Percentiles rank a stretch among this genome's conserved stretches.
These are phyloP conservation scores for Guadua angustifolia DNA, from an alignment of 176 grass and related monocot genomes.

Conservation along the genomic window DNA sequence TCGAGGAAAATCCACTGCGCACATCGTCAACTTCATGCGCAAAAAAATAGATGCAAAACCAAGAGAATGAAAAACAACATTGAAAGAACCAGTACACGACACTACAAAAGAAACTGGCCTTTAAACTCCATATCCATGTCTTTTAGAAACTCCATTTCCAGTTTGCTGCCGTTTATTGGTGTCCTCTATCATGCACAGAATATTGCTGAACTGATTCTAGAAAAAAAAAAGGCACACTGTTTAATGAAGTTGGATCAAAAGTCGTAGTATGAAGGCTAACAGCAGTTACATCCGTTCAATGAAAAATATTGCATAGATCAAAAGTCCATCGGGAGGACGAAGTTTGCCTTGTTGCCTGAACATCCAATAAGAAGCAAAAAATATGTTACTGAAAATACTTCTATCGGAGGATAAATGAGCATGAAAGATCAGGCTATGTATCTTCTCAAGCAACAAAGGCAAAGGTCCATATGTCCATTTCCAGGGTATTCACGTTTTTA, in stretches of 20 bases:
- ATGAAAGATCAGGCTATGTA: neutral
- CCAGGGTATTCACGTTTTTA: neutral
- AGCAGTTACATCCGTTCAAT: neutral
- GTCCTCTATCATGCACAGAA: neutral
- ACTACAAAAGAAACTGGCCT: neutral
- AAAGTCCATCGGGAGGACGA: neutral
- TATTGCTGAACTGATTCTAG: neutral
- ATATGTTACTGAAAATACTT: neutral
- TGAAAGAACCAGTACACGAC: neutral
- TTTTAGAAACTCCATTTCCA: neutral
- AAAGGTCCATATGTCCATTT: neutral
- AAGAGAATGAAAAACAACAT: neutral
- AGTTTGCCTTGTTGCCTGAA: neutral
- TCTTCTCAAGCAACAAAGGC: conserved; percentile 16
- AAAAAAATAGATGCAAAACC: neutral
- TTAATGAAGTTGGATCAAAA: neutral
- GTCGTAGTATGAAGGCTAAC: neutral
- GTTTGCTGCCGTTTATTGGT: neutral
- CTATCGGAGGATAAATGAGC: neutral
- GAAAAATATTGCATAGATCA: neutral
- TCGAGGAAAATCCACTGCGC: neutral
- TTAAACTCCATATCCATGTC: neutral
- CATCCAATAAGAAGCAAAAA: neutral
- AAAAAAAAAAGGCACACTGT: neutral
- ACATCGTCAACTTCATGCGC: neutral